Conservation (phyloP, 371 early-diverging fungal genomes). For the Mucor velutinosus region DNA sequence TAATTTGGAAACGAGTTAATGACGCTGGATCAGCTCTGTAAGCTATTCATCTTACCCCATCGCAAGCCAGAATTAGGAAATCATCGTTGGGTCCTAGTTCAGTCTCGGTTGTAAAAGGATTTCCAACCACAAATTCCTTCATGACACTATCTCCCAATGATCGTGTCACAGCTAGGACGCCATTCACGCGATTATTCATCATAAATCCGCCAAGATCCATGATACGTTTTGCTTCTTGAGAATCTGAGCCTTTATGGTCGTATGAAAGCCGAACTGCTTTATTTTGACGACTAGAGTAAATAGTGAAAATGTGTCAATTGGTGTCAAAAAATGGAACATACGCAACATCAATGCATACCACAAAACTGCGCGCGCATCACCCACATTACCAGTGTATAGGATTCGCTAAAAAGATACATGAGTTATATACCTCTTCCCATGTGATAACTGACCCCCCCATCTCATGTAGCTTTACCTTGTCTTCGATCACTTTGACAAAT, state of each 20-base stretch:
- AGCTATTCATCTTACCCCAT: conserved; percentile 76
- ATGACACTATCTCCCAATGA: conserved; percentile 94
- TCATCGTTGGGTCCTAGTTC: conserved; percentile 72
- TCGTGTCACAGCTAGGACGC: conserved; percentile 96
- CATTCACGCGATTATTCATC: conserved; percentile 97
- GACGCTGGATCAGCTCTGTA: neutral
- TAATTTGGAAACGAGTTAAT: conserved; percentile 22
- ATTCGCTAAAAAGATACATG: conserved; percentile 57
- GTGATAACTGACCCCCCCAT: neutral
- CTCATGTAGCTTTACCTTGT: conserved; percentile 34
- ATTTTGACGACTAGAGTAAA: conserved; percentile 71
- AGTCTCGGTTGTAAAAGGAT: conserved; percentile 93
- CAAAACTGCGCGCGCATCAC: conserved; percentile 94
- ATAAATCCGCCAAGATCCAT: conserved; percentile 93
- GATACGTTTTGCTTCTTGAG: conserved; percentile 86
- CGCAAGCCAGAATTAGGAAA: conserved; percentile 94
- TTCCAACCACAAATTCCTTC: conserved; percentile 95
- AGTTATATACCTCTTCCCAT: neutral
- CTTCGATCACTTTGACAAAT: conserved; percentile 55
- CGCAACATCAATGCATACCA: conserved; percentile 50
- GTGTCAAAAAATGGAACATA: neutral
- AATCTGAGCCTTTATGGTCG: conserved; percentile 97
- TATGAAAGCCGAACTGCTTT: conserved; percentile 90
- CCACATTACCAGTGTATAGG: conserved; percentile 94
- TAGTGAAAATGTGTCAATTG: neutral